Percentiles rank a stretch among this genome's conserved stretches.
Conservation (phyloP, 345 rosid genomes). For the Ceriops decandra region DNA sequence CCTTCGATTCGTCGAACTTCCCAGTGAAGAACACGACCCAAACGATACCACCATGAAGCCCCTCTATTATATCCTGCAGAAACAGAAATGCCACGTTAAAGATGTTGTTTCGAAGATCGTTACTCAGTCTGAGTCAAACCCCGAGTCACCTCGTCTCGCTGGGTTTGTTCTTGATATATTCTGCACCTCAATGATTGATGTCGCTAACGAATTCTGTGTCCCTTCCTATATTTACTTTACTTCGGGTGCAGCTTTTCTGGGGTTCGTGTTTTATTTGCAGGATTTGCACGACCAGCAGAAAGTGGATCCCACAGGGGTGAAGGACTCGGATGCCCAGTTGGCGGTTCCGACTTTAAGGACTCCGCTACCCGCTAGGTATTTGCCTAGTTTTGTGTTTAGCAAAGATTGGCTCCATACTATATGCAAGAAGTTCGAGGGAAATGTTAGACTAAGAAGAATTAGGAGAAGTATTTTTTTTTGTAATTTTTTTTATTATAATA, state of each 20-base stretch:
- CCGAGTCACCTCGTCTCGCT: conserved; percentile 1
- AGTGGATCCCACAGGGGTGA: conserved; percentile 3
- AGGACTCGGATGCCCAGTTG: conserved; percentile 10
- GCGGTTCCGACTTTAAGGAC: not conserved
- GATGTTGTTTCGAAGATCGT: conserved; percentile 13
- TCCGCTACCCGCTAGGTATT: not conserved
- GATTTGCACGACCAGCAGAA: conserved; percentile 1
- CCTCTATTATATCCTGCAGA: conserved; percentile 7
- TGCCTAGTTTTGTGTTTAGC: not conserved
- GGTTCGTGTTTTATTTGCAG: not conserved
- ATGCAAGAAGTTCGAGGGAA: not conserved
- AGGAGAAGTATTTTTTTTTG: too few relatives aligned
- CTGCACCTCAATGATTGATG: conserved; percentile 10
- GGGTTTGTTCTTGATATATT: conserved; percentile 21
- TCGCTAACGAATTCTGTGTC: conserved; percentile 16
- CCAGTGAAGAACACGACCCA: conserved; percentile 4
- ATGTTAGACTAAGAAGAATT: too few relatives aligned
- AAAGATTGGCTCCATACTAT: not conserved
- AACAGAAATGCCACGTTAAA: conserved; percentile 14
- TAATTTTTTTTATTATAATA: too few relatives aligned
- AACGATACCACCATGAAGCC: not conserved
- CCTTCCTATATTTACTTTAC: conserved; percentile 22
- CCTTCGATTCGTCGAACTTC: conserved; percentile 33
- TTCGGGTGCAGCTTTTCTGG: conserved; percentile 11
- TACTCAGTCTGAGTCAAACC: not conserved